Conservation (phyloP, 139 green algal genomes). For the Chlorella ohadii region DNA sequence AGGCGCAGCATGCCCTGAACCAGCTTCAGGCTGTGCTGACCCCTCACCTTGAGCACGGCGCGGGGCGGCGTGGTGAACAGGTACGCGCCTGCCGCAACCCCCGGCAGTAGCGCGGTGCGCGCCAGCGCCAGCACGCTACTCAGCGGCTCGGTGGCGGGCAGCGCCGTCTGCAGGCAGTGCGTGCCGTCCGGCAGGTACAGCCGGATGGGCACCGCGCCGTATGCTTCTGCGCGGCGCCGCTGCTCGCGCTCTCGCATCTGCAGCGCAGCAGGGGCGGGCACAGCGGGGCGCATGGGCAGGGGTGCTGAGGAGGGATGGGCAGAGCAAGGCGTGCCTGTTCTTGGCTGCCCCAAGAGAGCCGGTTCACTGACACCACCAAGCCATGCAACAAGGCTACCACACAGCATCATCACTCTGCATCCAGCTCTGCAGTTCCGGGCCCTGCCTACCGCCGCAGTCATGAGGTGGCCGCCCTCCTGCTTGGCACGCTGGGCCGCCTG, state of each 20-base stretch:
- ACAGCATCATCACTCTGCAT: no score
- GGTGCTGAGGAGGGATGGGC: no score
- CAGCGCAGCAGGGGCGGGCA: background rate
- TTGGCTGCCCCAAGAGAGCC: no score
- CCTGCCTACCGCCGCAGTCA: constrained; percentile 43
- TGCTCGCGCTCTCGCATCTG: constrained; percentile 43
- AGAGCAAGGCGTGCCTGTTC: no score
- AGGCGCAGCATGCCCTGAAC: no score
- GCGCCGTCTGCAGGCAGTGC: constrained; percentile 38
- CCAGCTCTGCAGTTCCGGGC: background rate
- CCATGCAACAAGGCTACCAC: no score
- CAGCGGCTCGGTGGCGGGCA: constrained; percentile 3
- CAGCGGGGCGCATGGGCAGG: no score
- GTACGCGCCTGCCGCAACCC: background rate
- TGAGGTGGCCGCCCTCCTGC: constrained; percentile 28
- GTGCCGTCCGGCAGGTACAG: constrained; percentile 39
- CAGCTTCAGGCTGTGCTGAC: no score
- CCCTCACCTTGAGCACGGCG: background rate
- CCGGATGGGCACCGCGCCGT: constrained; percentile 43
- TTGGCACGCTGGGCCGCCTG: constrained; percentile 5
- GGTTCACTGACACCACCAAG: no score
- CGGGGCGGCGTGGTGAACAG: constrained; percentile 56
- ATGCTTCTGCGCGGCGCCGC: constrained; percentile 16
- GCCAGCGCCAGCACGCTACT: constrained; percentile 29
- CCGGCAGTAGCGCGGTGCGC: background rate